Conservation (phyloP, 495 filamentous ascomycete genomes). For the Aspergillus sparsus region DNA sequence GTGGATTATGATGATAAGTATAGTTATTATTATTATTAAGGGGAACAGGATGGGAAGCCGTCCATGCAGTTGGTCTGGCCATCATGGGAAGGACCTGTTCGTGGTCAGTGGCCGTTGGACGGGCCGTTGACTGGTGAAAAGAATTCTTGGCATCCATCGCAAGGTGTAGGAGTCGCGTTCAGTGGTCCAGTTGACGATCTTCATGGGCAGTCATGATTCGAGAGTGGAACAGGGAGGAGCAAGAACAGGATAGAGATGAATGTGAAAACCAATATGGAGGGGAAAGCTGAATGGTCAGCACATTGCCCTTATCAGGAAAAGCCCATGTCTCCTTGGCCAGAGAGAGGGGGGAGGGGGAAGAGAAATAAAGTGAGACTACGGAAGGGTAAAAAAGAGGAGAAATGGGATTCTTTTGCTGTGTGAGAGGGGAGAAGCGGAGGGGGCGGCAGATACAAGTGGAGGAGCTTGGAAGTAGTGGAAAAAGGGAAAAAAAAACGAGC, state of each 20-base stretch:
- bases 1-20: slow-evolving; percentile 18
- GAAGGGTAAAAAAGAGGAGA: slow-evolving; percentile 6
- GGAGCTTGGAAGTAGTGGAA: neutral
- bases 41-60: slow-evolving; percentile 21
- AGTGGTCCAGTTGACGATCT: slow-evolving; percentile 26
- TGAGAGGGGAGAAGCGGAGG: slow-evolving; percentile 5
- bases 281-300: slow-evolving; percentile 33
- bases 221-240: slow-evolving; percentile 13
- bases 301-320: slow-evolving; percentile 34
- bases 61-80: slow-evolving; percentile 24
- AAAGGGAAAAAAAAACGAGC: slow-evolving; percentile 6
- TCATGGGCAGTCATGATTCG: slow-evolving; percentile 27
- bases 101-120: slow-evolving; percentile 24
- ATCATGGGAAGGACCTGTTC: slow-evolving; percentile 35
- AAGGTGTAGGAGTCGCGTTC: slow-evolving; percentile 25
- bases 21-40: slow-evolving; percentile 15
- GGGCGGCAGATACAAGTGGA: slow-evolving; percentile 11
- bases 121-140: slow-evolving; percentile 22
- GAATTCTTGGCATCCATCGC: slow-evolving; percentile 40
- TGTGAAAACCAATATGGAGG: slow-evolving; percentile 1
- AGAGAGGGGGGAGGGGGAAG: slow-evolving; percentile 24
- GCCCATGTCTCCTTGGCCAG: slow-evolving; percentile 21
- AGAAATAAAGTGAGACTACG: slow-evolving; percentile 8
- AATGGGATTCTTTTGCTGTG: slow-evolving; percentile 1
- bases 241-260: slow-evolving; percentile 11